Base-by-base conservation (phyloP, 1,139 yeast species). In the Magnusiomyces suaveolens region DNA sequence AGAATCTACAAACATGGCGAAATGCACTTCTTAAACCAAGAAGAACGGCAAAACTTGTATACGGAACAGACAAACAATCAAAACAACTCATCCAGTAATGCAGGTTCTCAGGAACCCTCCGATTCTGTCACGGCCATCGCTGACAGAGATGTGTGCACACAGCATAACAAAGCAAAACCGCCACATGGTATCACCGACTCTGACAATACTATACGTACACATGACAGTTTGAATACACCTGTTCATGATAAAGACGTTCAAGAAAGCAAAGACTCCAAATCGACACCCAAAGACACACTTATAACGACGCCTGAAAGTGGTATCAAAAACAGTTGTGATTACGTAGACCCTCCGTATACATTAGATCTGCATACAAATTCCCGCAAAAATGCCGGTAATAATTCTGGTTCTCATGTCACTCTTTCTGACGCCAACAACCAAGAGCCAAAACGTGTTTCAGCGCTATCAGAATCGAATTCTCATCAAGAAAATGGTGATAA, bases 1-100 rank as follows among this genome's bases (percentile, higher is more conserved):
- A 50, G 59, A 21, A 54, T 54, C 8, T 63, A 59, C 51, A 54
- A 51, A 16, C 53, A 52, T 33, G 59, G 59, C 2, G 57, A 56
- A 44, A 55, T 52, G 38, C 56, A 54, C 29, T 56, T 54, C 32
- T 29, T 39, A 18, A 43, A 52, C 18, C 36, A 39, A 14, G 38
- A 41, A 23, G 32, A 43, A 24, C 23, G 41, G 29, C 12, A 24
- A 24, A 38, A 38, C 32, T 21, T 36, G 16, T 21, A 48, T 39
- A 21, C 20, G 24, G 48, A 33, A 8, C 21, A 2, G 43, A 47
- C 21, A 16, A 36, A 16, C 39, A 43, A 49, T 16, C 23, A 46
- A 36, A 14, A 20, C 38, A 43, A 43, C 26, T 18, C 46, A 16
- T 29, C 43, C 38, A 41, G 20, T 16, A 14, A 20, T 44, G 43